Evolutionary conservation across 2,329 filamentous ascomycete species (phyloP).

Genomic region (Aspergillus sp.): DNA sequence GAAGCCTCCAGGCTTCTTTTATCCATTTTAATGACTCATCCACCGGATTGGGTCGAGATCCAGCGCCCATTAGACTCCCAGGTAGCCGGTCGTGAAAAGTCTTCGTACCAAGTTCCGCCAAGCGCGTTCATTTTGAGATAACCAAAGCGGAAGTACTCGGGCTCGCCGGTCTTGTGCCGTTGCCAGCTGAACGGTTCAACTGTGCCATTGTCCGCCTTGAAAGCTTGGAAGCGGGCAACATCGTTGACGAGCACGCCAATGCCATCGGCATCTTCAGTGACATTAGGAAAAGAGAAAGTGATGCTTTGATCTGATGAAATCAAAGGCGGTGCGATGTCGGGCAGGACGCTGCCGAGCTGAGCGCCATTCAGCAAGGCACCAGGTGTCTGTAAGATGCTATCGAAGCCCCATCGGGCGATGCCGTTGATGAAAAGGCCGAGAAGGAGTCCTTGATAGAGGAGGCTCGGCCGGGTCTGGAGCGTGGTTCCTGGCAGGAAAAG

Average conservation of each 20-base stretch:
- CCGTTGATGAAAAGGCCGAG: constrained; percentile 63
- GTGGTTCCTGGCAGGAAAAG: constrained; percentile 58
- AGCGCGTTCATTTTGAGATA: constrained; percentile 36
- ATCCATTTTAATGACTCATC: background rate
- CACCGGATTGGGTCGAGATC: constrained; percentile 5
- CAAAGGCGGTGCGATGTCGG: constrained; percentile 35
- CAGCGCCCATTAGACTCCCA: constrained; percentile 30
- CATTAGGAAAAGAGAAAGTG: constrained; percentile 22
- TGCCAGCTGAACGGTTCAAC: constrained; percentile 35
- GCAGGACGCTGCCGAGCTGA: constrained; percentile 31
- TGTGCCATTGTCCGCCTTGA: constrained; percentile 40
- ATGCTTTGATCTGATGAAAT: background rate
- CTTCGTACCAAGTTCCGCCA: constrained; percentile 39
- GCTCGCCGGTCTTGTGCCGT: constrained; percentile 24
- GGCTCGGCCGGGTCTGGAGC: constrained; percentile 57
- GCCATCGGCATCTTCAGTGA: constrained; percentile 45
- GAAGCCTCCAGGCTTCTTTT: too few species aligned
- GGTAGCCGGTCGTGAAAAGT: constrained; percentile 35
- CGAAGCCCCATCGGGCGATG: constrained; percentile 63
- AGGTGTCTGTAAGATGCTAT: constrained; percentile 57
- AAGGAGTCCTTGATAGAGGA: constrained; percentile 61
- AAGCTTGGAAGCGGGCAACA: constrained; percentile 56
- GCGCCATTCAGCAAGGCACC: constrained; percentile 43
- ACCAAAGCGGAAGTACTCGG: constrained; percentile 45
- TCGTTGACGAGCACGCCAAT: constrained; percentile 61